Evolutionary conservation across 805 yeast species (phyloP), one percentile per base, ranked within the genome.

Genomic region (Wickerhamiella vanderwaltii): DNA sequence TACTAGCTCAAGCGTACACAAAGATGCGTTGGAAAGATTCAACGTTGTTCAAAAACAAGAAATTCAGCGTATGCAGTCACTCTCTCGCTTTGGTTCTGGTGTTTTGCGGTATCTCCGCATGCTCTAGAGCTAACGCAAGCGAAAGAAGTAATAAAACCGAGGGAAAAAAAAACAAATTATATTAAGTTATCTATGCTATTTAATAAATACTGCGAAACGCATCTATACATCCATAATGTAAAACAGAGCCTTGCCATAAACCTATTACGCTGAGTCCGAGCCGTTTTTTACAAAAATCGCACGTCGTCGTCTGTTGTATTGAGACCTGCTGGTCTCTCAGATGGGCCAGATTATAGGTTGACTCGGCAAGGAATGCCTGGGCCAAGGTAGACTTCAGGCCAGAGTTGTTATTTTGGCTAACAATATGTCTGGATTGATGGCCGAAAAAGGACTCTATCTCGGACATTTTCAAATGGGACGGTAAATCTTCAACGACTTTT

Each of bases 21-120:
- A 59, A 6, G 59, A 52, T 1, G 70, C 75, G 1, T 59, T 85
- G 35, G 59, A 63, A 3, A 48, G 56, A 17, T 80, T 83, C 79
- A 60, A 65, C 30, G 51, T 39, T 1, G 54, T 57, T 6, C 77
- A 73, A 46, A 47, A 54, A 6, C 50, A 44, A 0, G 67, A 65
- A 35, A 64, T 68, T 29, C 66, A 65, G 3, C 67, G 65, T 12
- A 59, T 87, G 52, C 94, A 84, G 53, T 73, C 70, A 23, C 60
- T 82, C 46, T 73, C 74, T 29, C 81, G 85, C 56, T 84, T 76
- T 60, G 83, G 94, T 59, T 70, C 91, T 1, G 87, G 94, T 44
- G 85, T 86, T 13, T 62, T 81, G 24, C 70, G 67, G 48, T 75
- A 82, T 52, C 65, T 84, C 36, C 37, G 60, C 26, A 35, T 24